Base-by-base conservation (phyloP, 1,284 basidiomycete species). In the Pseudozyma hubeiensis region DNA sequence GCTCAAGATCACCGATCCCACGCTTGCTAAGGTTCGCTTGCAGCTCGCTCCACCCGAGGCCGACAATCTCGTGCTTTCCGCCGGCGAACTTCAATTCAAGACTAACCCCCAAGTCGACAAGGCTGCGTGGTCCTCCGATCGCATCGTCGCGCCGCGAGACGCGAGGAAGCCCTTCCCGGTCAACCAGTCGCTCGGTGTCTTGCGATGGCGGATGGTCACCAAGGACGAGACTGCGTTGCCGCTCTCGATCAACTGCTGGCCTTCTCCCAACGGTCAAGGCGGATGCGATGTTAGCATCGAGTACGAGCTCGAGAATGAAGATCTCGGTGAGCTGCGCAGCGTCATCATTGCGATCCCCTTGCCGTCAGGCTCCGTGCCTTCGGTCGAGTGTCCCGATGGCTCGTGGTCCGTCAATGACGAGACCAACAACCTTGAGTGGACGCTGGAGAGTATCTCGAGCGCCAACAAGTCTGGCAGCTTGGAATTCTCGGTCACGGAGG, bases 101-200 rank as follows among this genome's bases (percentile, higher is more conserved):
- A 94, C 97, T 79, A 95, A 97, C 81, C 95, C 96, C 7, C 92
- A 97, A 68, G 92, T 97, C 7, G 92, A 91, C 78, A 97, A 94
- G 86, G 93, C 94, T 68, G 87, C 87, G 0, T 90, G 91, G 52
- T 88, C 88, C 0, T 64, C 81, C 46, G 90, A 91, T 29, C 69
- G 91, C 49, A 86, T 92, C 37, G 89, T 98, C 58, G 90, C 90
- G 7, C 87, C 98, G 75, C 95, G 94, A 85, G 95, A 98, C 82
- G 83, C 91, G 1, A 88, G 90, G 52, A 88, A 91, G 73, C 87
- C 90, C 9, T 97, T 97, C 89, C 96, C 94, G 0, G 90, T 97
- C 56, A 90, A 91, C 31, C 93, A 96, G 84, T 86, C 86, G 0
- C 87, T 98, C 40, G 91, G 91, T 17, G 77, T 82, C 13, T 86